Base-by-base conservation (phyloP, 148 eudicot genomes). In the Rheum nobile region DNA sequence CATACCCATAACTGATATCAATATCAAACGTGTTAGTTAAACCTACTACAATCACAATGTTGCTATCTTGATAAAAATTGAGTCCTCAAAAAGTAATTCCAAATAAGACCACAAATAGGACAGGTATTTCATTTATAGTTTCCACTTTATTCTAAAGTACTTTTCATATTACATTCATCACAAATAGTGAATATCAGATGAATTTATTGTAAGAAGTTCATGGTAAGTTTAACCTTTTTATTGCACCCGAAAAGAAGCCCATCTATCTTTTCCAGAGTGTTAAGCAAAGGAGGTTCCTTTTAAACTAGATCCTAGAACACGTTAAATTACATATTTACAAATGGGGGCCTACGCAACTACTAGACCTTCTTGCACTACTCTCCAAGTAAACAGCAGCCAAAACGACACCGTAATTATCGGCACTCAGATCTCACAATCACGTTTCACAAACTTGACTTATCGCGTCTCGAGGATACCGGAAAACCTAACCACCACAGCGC, bases 321-420 rank as follows among this genome's bases (percentile, higher is more conserved):
- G 16, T 26, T 10, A 11, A 9, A 54, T 24, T 11, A 47, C 54
- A 47, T 47, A 26, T 57, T 26, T 26, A 11, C 22, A 57, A 57
- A 17, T 28, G 65, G 12, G 65, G 32, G 26, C 65, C 65, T 1
- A 11, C 10, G 63, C 6, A 46, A 17, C 0, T 54, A 6, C 61
- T 54, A 21, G 28, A 54, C 21, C 28, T 21, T 21, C 11, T 1
- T 28, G 65, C 22, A 57, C 32, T 1, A 57, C 63, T 24, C 31
- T 55, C 61, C 14, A 54, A 54, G 61, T 54, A 21, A 41, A 26
- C 65, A 57, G 29, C 65, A 42, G 16, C 37, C 32, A 46, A 77
- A 73, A 48, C 59, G 68, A 76, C 32, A 39, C 42, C 48, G 69
- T 44, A 31, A 67, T 21, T 57, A n/a, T 72, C 71, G 79, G 52